Percentiles rank a stretch among this genome's conserved stretches.
Evolutionary conservation across 73 alveolate species (phyloP).

Genomic region (Symbiodinium natans): DNA sequence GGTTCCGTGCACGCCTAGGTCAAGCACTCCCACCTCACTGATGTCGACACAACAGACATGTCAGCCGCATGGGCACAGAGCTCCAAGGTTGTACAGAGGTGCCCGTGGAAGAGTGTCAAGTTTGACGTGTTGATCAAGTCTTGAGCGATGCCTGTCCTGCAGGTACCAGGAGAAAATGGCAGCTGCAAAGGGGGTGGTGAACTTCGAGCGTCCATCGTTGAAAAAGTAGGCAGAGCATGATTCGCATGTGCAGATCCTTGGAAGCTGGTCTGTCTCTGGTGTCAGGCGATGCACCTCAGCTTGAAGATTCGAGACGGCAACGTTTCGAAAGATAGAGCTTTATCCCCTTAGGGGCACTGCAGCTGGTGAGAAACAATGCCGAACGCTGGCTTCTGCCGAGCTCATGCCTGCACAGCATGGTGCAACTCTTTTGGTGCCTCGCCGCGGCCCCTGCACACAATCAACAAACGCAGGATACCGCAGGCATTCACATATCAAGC

Average conservation of each 20-base stretch:
- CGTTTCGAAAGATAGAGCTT: not conserved
- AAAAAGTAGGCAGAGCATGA: not conserved
- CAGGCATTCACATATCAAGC: slow-evolving; percentile 6
- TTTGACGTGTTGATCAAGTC: not conserved
- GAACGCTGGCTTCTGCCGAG: too few relatives aligned
- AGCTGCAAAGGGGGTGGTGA: slow-evolving; percentile 70
- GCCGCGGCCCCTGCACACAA: too few relatives aligned
- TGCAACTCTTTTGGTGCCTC: not conserved
- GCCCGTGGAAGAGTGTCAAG: not conserved
- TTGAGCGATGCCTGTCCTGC: too few relatives aligned
- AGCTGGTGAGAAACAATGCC: not conserved
- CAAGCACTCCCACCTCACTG: slow-evolving; percentile 86
- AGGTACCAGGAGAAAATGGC: slow-evolving; percentile 92
- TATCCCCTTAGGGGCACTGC: not conserved
- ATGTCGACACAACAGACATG: slow-evolving; percentile 91
- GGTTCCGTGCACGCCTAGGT: not conserved
- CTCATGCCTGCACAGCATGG: not conserved
- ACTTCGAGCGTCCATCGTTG: slow-evolving; percentile 83
- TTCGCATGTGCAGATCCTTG: not conserved
- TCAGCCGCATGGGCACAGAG: slow-evolving; percentile 88
- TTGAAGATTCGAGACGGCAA: not conserved
- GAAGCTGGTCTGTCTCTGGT: too few relatives aligned
- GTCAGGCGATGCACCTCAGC: not conserved
- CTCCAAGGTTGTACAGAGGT: slow-evolving; percentile 80
- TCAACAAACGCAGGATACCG: too few relatives aligned